These are phyloP conservation scores for Fraxinus anomala DNA, from an alignment of 257 asterid genomes.

Conservation along the genomic window DNA sequence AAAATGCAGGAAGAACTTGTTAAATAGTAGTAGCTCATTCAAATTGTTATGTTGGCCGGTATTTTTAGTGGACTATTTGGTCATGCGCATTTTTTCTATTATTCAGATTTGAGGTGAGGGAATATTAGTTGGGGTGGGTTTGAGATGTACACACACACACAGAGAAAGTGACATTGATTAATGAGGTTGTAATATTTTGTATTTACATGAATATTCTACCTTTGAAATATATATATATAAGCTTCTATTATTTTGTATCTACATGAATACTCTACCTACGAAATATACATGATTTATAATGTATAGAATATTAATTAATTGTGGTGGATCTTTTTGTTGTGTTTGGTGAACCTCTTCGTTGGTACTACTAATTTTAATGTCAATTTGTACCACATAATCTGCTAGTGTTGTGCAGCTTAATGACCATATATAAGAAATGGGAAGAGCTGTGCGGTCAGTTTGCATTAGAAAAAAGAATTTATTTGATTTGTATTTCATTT, in stretches of 20 bases:
- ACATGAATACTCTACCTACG: background rate
- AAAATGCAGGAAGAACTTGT: slow-evolving; percentile 6
- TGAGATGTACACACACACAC: background rate
- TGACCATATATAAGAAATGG: background rate
- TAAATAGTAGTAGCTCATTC: background rate
- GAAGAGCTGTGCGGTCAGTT: background rate
- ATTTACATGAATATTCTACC: background rate
- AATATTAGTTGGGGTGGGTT: slow-evolving; percentile 3
- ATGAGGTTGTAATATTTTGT: slow-evolving; percentile 12
- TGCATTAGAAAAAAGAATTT: no score
- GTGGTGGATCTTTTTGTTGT: background rate
- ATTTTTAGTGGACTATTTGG: slow-evolving; percentile 1
- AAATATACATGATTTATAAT: background rate
- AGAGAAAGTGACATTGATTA: slow-evolving; percentile 1
- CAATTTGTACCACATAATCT: no score
- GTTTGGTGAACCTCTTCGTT: no score
- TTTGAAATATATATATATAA: background rate
- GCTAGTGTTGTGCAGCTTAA: background rate
- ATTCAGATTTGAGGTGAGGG: background rate
- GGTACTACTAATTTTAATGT: no score
- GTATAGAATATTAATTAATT: background rate
- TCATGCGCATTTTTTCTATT: background rate
- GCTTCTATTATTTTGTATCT: slow-evolving; percentile 9
- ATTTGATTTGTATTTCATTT: no score
- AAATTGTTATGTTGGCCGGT: slow-evolving; percentile 7